Evolutionary conservation across 106 monocot species (phyloP), one percentile per base, ranked within the genome.

Genomic region (Alisma plantagoaquatica): DNA sequence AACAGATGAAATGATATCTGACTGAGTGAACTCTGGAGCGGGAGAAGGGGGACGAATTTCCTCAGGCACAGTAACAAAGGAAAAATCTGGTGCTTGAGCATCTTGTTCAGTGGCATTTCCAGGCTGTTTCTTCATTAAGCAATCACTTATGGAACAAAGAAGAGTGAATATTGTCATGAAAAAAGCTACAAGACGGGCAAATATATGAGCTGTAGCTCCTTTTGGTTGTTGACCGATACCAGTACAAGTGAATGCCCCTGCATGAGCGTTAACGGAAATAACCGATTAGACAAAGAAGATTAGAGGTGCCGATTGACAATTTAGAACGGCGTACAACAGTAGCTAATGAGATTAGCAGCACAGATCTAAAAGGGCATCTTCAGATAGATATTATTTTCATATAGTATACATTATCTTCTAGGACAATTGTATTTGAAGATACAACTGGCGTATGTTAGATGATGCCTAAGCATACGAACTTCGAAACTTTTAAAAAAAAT

Each of bases 1-100:
- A 25, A 68, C 52, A 27, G 62, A 50, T 20, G 62, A 62, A 18
- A 61, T 20, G 15, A 62, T 47, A 2, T 50, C 49, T 23, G 47
- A 14, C 18, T 49, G 49, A 11, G 31, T 24, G 33, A 62, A 49
- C 57, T 23, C 57, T 21, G 59, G 66, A 56, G 41, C 61, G 50
- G 60, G 62, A 23, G 66, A 75, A 10, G 70, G 51, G 6, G 69
- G 59, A 1, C 52, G 64, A 3, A 45, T 59, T 29, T 54, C 70
- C 19, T 67, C 76, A 14, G 57, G 17, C 23, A 51, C 21, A 35
- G 62, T 30, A 11, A 67, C 22, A 3, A 27, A n/a, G 46, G 57
- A 25, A 68, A 53, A 46, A 3, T 9, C 10, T 15, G 33, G 28
- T 45, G 66, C 51, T 29, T 57, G 52, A 46, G 48, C 18, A 23